A percentile compares a stretch with the other conserved stretches of the same genome.
phyloP scores from a whole-genome alignment of 2,329 filamentous ascomycete species.

The Acrodontium crateriforme region DNA sequence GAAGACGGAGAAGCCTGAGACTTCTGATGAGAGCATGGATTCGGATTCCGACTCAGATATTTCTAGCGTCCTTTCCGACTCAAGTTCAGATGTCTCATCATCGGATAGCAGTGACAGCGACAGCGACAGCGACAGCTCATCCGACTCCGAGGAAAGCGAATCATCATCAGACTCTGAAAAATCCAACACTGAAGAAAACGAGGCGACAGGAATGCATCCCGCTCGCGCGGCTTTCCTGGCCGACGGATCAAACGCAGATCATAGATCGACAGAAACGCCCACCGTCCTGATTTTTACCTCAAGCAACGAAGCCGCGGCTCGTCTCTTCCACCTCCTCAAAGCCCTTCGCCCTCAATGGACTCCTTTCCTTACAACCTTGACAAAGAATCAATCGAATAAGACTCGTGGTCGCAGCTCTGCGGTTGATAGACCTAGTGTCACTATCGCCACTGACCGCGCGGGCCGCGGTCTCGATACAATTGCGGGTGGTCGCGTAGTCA shows the following conservation, averaged over 20 bases:
- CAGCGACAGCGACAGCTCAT: not conserved
- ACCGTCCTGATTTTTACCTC: constrained; percentile 73
- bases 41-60: constrained; percentile 6
- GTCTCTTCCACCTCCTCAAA: constrained; percentile 63
- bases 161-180: not conserved
- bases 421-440: constrained; percentile 54
- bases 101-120: not conserved
- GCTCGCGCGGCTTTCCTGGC: constrained; percentile 4
- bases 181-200: not conserved
- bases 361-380: constrained; percentile 14
- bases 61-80: constrained; percentile 3
- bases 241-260: constrained; percentile 4
- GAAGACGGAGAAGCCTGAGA: no score
- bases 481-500: constrained; percentile 47
- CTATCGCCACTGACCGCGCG: constrained; percentile 80
- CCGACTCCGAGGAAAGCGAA: constrained; percentile 3
- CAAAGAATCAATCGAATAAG: constrained; percentile 56
- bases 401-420: constrained; percentile 24
- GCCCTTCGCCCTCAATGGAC: constrained; percentile 18
- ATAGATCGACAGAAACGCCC: constrained; percentile 7
- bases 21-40: constrained; percentile 1
- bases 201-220: constrained; percentile 4
- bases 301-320: constrained; percentile 76
- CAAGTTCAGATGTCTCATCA: constrained; percentile 3
- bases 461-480: constrained; percentile 66